Base-by-base conservation (phyloP, 2,329 filamentous ascomycete species). In the Ophiostoma ulmi region DNA sequence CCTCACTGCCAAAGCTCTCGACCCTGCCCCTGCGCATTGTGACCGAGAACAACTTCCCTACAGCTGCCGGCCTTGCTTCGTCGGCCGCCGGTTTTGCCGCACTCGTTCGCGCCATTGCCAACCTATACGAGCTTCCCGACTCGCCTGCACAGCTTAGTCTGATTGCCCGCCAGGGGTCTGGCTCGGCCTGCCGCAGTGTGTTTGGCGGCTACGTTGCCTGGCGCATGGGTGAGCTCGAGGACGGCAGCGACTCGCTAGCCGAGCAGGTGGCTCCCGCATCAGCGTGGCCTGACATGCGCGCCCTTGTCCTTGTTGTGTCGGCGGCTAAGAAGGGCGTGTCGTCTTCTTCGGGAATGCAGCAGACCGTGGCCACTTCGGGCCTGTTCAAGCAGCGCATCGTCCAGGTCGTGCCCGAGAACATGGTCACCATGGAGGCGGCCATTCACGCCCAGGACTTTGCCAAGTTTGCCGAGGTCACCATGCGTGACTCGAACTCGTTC, bases 31-130 rank as follows among this genome's bases (percentile, higher is more conserved):
- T 99, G 73, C 91, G 90, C 76, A 90, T 99, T 75, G 93, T 97
- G 71, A 95, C 92, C 71, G 91, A 95, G 83, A 99, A 99, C 86
- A 99, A 99, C 86, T 99, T 99, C 86, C 95, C 95, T 74, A 99
- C 95, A 2, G 95, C 95, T 36, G 95, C 95, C 5, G 95, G 95
- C 7, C 88, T 99, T 20, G 89, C 90, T 4, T 90, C 87, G 22
- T 91, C 89, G 0, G 89, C 89, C 0, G 89, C 89, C 1, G 89
- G 89, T 5, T 90, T 91, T 74, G 89, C 89, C 2, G 89, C 89
- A 26, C 82, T 91, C 6, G 88, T 98, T 26, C 88, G 93, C 72
- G 94, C 92, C 74, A 92, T 99, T 76, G 95, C 95, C 48, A 87
- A 98, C 79, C 87, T 99, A 58, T 99, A 98, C 83, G 85, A 91